Evolutionary conservation across 2,329 filamentous ascomycete species (phyloP), one percentile per base, ranked within the genome.

Genomic region (Ophiocordyceps robertsii): DNA sequence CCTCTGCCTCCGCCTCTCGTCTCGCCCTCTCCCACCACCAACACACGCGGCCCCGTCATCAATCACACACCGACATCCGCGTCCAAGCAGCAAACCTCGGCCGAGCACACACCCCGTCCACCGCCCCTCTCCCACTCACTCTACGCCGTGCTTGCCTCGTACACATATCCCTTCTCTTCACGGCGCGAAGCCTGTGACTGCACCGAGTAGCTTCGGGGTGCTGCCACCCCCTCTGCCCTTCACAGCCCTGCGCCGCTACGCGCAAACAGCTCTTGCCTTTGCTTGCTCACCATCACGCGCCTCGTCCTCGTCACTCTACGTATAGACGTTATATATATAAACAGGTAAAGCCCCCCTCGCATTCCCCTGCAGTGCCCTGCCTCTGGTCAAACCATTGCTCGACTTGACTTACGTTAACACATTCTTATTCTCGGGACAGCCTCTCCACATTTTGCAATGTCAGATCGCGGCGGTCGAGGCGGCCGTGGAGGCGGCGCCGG

Each of bases 391-490:
- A 17, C 16, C 7, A 11, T 32, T 13, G n/a, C 12, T 32, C 31
- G n/a, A n/a, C 31, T 32, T 32, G n/a, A 3, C 31, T 14, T 7
- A 12, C 31, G 31, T 33, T 33, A 33, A 13, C n/a, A 33, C 4
- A 19, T 19, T 4, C n/a, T 33, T 10, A 32, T 5, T 32, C n/a
- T 33, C 12, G 13, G 6, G 12, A 13, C 6, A 33, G 33, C 13
- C 3, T 36, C n/a, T 16, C 9, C n/a, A 16, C 4, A 19, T 19
- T 19, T 36, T 10, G 33, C 29, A 27, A 58, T 59, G 56, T 47
- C 56, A 19, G 56, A 58, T 39, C 48, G 53, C 39, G 51, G 50
- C 29, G 51, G 50, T n/a, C 49, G 56, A 41, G 53, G 55, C 2
- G 46, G 45, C 3, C 24, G 24, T 11, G n/a, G 48, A 27, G 44